Percentiles rank a stretch among this genome's conserved stretches.
Conservation (phyloP, 257 asterid genomes). For the Buddleja alternifolia region DNA sequence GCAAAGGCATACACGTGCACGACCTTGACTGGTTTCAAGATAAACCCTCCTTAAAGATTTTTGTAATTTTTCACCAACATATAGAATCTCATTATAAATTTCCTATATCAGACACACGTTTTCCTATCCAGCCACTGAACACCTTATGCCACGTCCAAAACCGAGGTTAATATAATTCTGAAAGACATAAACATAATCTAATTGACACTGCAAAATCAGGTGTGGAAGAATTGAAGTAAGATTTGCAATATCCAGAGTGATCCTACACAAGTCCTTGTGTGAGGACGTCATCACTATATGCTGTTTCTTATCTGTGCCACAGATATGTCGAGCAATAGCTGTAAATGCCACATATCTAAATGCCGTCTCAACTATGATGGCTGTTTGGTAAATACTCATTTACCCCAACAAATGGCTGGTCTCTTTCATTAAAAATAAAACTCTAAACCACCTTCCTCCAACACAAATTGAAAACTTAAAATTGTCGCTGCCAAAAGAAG, state of each 20-base stretch:
- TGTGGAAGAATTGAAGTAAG: too few species aligned
- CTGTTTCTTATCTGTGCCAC: background rate
- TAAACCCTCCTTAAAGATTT: too few species aligned
- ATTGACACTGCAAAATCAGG: background rate
- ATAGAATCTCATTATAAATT: too few species aligned
- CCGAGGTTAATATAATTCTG: background rate
- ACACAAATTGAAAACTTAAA: background rate
- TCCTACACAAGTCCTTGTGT: background rate
- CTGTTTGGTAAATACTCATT: too few species aligned
- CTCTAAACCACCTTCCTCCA: background rate
- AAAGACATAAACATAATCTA: conserved; percentile 19
- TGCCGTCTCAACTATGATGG: too few species aligned
- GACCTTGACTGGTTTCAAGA: too few species aligned
- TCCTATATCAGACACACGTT: too few species aligned
- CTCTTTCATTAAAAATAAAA: background rate
- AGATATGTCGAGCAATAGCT: too few species aligned
- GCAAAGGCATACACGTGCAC: too few species aligned
- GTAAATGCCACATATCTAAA: too few species aligned
- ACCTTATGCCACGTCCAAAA: conserved; percentile 10
- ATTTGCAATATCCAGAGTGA: background rate
- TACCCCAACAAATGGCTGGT: background rate
- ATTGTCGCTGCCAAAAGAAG: background rate
- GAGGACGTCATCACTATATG: too few species aligned
- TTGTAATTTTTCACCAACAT: too few species aligned
- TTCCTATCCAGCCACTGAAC: conserved; percentile 21